Evolutionary conservation across 495 filamentous ascomycete species (phyloP).

Genomic region (Cryomyces minteri): DNA sequence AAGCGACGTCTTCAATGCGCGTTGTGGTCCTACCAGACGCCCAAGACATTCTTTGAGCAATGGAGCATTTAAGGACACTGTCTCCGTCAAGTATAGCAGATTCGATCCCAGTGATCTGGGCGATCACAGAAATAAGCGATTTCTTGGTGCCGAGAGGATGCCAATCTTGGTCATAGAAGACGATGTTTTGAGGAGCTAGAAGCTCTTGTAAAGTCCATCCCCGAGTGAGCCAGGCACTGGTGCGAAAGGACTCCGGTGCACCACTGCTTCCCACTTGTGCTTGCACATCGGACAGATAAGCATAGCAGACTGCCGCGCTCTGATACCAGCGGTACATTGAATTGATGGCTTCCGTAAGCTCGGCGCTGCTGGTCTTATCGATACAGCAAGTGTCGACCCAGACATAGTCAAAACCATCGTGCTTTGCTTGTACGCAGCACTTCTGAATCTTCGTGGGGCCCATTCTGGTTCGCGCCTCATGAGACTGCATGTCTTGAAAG

Average conservation of each 20-base stretch:
- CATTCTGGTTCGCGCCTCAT: background rate
- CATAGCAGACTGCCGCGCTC: slow-evolving; percentile 1
- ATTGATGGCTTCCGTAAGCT: slow-evolving; percentile 3
- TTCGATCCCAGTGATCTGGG: background rate
- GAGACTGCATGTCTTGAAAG: background rate
- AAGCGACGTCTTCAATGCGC: slow-evolving; percentile 8
- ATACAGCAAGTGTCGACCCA: slow-evolving; percentile 6
- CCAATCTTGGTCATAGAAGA: slow-evolving; percentile 2
- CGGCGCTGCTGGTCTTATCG: slow-evolving; percentile 2
- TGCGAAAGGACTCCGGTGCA: background rate
- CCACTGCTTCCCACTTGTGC: background rate
- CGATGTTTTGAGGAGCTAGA: slow-evolving; percentile 1
- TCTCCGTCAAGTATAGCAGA: background rate
- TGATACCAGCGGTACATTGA: slow-evolving; percentile 6
- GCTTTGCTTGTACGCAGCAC: background rate
- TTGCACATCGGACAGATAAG: slow-evolving; percentile 1
- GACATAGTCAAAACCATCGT: background rate
- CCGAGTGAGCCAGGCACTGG: slow-evolving; percentile 2
- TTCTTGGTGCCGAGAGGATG: background rate
- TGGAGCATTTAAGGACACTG: background rate
- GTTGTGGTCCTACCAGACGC: slow-evolving; percentile 3
- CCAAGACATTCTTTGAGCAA: slow-evolving; percentile 1
- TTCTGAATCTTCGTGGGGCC: background rate
- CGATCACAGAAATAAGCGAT: background rate
- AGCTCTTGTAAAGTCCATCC: slow-evolving; percentile 7